Evolutionary conservation across 441 rosid species (phyloP), one percentile per base, ranked within the genome.

Genomic region (Aleurites moluccanus): DNA sequence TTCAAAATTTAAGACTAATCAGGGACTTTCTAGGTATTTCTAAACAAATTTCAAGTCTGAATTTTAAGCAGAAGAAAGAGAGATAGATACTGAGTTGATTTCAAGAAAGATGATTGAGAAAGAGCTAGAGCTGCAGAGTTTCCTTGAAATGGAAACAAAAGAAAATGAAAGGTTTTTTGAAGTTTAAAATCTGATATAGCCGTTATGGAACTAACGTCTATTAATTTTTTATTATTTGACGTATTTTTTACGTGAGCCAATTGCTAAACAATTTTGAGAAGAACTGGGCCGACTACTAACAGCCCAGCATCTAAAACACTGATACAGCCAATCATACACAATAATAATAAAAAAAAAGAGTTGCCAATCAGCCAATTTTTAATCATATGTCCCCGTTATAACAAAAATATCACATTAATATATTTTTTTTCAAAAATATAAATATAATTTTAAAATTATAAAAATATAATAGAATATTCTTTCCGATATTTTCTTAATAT

Each of bases 191-290:
- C 52, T 60, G 72, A 86, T 50, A n/a, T 84, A 90, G 89, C 90
- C 90, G 94, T 90, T 88, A 63, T 50, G n/a, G 20, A 49, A 68
- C 61, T 7, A 88, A 89, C 91, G 94, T 65, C 82, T 85, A 61
- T 30, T 55, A n/a, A n/a, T n/a, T 85, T 45, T 6, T 30, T 2
- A 6, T 4, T 8, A 3, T 8, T 10, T 21, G 33, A 50, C 3
- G 10, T 2, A 4, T 10, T 2, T 6, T 69, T 18, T 1, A 3
- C 15, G 45, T 52, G 63, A 40, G 28, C 47, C 6, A 18, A 1
- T 38, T 0, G 7, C 40, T 6, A 38, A 38, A 38, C 7, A 38
- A 3, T 38, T 23, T 56, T 27, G 15, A 72, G 6, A 42, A 15
- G 2, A 10, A 3, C 5, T 40, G 56, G 66, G 10, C 62, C 33